A percentile compares a stretch with the other conserved stretches of the same genome.
These are phyloP conservation scores for Trifolium fragiferum DNA, from an alignment of 306 rosid species.

Conservation along the genomic window DNA sequence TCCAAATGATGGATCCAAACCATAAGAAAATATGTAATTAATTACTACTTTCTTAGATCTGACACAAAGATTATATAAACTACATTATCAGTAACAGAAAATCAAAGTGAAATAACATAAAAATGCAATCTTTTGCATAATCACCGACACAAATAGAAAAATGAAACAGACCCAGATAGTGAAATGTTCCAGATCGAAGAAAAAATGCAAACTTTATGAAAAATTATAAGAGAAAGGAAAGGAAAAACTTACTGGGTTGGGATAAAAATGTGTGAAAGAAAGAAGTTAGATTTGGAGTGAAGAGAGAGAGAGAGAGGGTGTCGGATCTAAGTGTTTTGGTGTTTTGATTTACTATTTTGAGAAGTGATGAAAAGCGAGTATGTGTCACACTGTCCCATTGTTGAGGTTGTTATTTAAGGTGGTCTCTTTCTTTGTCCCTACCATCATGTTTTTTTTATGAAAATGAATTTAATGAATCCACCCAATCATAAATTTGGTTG, in stretches of 20 bases:
- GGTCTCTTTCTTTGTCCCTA: constrained; percentile 3
- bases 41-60: constrained; percentile 30
- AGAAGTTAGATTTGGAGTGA: constrained; percentile 41
- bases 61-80: constrained; percentile 5
- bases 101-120: constrained; percentile 17
- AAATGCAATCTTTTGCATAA: constrained; percentile 21
- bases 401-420: constrained; percentile 43
- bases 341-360: constrained; percentile 40
- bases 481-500: neutral
- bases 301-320: constrained; percentile 15
- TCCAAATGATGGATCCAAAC: constrained; percentile 49
- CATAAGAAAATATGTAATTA: constrained; percentile 7
- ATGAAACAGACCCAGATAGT: constrained; percentile 38
- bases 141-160: constrained; percentile 6
- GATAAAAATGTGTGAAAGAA: constrained; percentile 4
- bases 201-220: constrained; percentile 28
- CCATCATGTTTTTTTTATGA: neutral
- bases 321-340: constrained; percentile 41
- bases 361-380: constrained; percentile 30
- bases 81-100: constrained; percentile 3
- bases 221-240: neutral
- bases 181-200: constrained; percentile 32
- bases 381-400: constrained; percentile 43
- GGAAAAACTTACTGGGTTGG: constrained; percentile 42
- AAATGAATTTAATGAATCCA: neutral